A percentile compares a stretch with the other conserved stretches of the same genome.
Evolutionary conservation across 495 filamentous ascomycete genomes (phyloP).

Genomic region (Arthonia radiata): DNA sequence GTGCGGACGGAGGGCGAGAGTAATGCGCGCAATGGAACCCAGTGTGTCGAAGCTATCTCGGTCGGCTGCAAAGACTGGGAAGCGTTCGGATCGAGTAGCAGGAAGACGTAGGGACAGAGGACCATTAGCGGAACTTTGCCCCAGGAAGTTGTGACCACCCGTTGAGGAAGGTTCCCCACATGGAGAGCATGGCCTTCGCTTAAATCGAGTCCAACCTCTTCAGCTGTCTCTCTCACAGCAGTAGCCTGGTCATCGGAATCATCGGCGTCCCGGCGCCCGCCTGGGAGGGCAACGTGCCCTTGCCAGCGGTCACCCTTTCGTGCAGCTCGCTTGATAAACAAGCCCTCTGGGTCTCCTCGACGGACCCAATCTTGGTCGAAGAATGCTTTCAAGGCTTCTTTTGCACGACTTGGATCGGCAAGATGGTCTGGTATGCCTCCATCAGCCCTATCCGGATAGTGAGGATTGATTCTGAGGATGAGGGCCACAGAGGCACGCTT

Average conservation of each 20-base stretch:
- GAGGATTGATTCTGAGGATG: constrained; percentile 41
- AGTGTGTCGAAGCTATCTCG: constrained; percentile 53
- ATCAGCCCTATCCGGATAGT: constrained; percentile 29
- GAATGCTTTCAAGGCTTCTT: constrained; percentile 19
- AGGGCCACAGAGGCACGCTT: constrained; percentile 53
- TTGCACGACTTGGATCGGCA: constrained; percentile 18
- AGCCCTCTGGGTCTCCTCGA: constrained; percentile 46
- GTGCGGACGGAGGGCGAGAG: constrained; percentile 37
- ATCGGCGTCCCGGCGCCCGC: constrained; percentile 43
- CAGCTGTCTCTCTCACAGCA: constrained; percentile 41
- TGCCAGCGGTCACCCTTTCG: constrained; percentile 53
- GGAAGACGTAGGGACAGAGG: constrained; percentile 49
- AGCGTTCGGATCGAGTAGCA: constrained; percentile 30
- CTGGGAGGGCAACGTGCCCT: constrained; percentile 49
- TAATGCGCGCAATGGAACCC: constrained; percentile 45
- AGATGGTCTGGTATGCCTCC: constrained; percentile 5
- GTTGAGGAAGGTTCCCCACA: constrained; percentile 45
- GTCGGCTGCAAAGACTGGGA: constrained; percentile 39
- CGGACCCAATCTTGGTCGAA: constrained; percentile 48
- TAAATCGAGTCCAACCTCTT: constrained; percentile 50
- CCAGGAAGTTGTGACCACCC: constrained; percentile 49
- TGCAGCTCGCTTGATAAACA: constrained; percentile 56
- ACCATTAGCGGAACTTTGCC: constrained; percentile 52
- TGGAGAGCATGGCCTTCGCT: constrained; percentile 25
- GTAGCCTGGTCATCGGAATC: constrained; percentile 39